Conservation (phyloP, 306 rosid species). For the Albizia julibrissin region DNA sequence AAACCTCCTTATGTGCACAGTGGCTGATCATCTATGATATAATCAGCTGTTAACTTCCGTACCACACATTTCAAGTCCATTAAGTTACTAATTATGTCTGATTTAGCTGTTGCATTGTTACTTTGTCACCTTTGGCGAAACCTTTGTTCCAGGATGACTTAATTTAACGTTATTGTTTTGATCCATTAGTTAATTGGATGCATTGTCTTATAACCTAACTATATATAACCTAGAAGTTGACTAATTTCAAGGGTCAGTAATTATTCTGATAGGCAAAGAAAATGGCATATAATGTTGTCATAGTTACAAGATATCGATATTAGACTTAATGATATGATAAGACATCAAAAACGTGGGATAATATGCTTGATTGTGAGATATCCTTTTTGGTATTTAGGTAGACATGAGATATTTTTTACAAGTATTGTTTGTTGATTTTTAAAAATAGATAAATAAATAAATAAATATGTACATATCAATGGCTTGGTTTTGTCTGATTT, state of each 20-base stretch:
- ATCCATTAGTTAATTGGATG: not conserved
- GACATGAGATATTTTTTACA: not conserved
- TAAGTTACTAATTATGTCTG: not conserved
- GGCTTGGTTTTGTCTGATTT: not conserved
- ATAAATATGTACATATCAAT: not conserved
- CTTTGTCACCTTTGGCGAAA: not conserved
- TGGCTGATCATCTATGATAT: not conserved
- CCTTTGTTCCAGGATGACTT: not conserved
- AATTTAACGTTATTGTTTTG: not conserved
- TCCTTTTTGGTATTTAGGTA: not conserved
- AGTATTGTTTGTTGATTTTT: not conserved
- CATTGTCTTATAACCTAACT: not conserved
- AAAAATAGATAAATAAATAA: too few species aligned
- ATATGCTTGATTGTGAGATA: not conserved
- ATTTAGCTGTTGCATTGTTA: not conserved
- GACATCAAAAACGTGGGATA: slow-evolving; percentile 3
- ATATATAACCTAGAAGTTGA: slow-evolving; percentile 4
- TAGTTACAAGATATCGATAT: not conserved
- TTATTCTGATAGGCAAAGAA: slow-evolving; percentile 7
- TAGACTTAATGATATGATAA: not conserved
- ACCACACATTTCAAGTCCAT: not conserved
- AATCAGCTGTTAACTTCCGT: not conserved
- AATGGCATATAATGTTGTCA: slow-evolving; percentile 14
- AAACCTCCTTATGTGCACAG: not conserved
- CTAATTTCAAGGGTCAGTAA: slow-evolving; percentile 7